phyloP scores from a whole-genome alignment of 257 asterid species.

The Fraxinus excelsior region DNA sequence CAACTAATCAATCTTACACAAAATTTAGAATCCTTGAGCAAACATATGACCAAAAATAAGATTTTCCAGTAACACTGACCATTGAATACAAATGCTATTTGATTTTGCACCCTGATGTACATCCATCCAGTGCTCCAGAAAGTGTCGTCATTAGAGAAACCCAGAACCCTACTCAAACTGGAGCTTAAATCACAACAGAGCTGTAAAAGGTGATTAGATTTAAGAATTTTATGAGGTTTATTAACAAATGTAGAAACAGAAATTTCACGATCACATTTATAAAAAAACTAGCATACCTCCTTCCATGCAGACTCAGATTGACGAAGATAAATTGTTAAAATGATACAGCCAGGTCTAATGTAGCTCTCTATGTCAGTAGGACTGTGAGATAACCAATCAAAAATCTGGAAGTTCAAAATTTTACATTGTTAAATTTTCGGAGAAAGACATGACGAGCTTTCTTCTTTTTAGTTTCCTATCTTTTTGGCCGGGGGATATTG shows the following conservation, averaged over 20 bases:
- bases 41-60: neutral
- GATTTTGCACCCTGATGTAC: constrained; percentile 69
- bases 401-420: constrained; percentile 59
- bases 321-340: constrained; percentile 71
- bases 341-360: constrained; percentile 86
- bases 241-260: neutral
- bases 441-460: neutral
- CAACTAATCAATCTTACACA: constrained; percentile 18
- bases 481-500: neutral
- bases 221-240: constrained; percentile 17
- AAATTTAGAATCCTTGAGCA: constrained; percentile 4
- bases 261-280: constrained; percentile 14
- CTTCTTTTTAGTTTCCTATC: neutral
- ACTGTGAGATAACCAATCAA: constrained; percentile 87
- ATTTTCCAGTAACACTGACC: constrained; percentile 39
- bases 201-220: constrained; percentile 39
- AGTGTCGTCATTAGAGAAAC: constrained; percentile 48
- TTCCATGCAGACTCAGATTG: constrained; percentile 70
- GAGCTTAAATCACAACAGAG: constrained; percentile 65
- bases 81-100: constrained; percentile 54
- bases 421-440: constrained; percentile 23
- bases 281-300: constrained; percentile 52
- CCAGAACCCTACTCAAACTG: constrained; percentile 66
- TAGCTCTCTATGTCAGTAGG: constrained; percentile 93
- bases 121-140: constrained; percentile 89